Evolutionary conservation across 1,284 basidiomycete species (phyloP), one percentile per base, ranked within the genome.

Genomic region (Ustilago loliicola): DNA sequence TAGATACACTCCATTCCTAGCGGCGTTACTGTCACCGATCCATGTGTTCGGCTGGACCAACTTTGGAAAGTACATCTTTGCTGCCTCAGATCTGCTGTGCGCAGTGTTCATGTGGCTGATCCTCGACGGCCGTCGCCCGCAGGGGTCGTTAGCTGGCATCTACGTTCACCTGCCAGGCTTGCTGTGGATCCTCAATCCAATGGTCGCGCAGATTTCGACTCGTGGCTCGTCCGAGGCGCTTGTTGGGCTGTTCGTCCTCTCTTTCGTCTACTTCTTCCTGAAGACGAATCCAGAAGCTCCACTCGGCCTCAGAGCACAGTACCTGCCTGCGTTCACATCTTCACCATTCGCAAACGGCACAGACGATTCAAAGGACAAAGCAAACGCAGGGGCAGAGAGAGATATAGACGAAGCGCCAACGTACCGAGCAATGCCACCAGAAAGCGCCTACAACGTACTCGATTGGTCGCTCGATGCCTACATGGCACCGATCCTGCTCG

Each of bases 161-260:
- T 72, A 74, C 21, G 80, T 74, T 19, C 80, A 80, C 34, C 66
- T 83, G 6, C 84, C 87, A 10, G 87, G 91, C 0, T 82, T 91
- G 4, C 90, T 97, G 77, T 91, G 90, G 90, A 91, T 98, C 2
- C 89, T 98, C 70, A 98, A 96, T 87, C 96, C 96, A 0, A 90
- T 99, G 81, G 93, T 96, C 1, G 93, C 97, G 82, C 93, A 95
- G 77, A 98, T 99, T 80, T 96, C 95, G 0, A 99, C 96, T 0
- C 91, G 96, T 10, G 97, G 96, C 2, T 97, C 94, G 2, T 95
- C 96, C 19, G 97, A 99, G 87, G 92, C 94, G 0, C 88, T 97
- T 2, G 90, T 98, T 3, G 92, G 93, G 21, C 88, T 94, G 1
- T 89, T 96, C 65, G 92, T 98, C 45, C 89, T 98, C 30, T 87